These are phyloP conservation scores for Fraxinus angustifolia DNA, from an alignment of 305 asterid genomes.

Conservation along the genomic window DNA sequence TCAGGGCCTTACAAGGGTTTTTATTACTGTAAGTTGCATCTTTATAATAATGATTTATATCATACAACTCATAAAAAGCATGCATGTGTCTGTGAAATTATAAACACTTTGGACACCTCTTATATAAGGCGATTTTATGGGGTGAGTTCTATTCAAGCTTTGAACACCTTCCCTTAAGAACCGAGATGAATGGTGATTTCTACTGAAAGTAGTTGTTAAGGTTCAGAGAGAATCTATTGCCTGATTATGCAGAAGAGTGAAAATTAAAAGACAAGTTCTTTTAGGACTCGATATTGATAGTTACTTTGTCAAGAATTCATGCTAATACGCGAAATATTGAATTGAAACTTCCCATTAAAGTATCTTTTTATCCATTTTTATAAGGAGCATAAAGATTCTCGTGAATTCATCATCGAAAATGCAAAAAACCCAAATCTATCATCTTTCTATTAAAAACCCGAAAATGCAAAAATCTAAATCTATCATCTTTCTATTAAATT, in stretches of 20 bases:
- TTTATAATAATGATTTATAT: background rate
- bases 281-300: background rate
- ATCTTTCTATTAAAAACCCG: background rate
- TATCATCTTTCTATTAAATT: background rate
- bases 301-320: background rate
- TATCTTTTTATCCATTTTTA: background rate
- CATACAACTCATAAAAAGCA: background rate
- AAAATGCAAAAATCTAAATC: background rate
- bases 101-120: background rate
- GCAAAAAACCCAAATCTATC: background rate
- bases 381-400: background rate
- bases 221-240: background rate
- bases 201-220: background rate
- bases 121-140: background rate
- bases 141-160: background rate
- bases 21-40: background rate
- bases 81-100: background rate
- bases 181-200: background rate
- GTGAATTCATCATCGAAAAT: background rate
- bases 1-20: background rate
- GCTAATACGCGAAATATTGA: background rate
- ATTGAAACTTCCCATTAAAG: background rate
- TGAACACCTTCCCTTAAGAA: background rate
- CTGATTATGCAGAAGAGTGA: background rate
- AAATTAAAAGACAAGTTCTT: background rate